Conservation (phyloP, 78 protist species). For the Dictyostelium brefeldianum region DNA sequence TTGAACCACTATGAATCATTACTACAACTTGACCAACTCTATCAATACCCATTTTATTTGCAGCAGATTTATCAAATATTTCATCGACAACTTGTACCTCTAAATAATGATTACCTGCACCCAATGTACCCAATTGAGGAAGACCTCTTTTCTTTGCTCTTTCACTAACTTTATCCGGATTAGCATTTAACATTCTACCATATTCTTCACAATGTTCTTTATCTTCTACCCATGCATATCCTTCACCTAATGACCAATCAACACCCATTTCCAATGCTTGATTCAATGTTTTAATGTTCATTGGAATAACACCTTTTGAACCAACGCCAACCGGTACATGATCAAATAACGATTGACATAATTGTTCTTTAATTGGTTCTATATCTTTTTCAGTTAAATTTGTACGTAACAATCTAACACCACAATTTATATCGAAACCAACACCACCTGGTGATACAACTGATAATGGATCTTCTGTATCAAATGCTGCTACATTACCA, state of each 20-base stretch:
- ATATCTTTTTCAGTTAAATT: slow-evolving; percentile 91
- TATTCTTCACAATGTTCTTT: slow-evolving; percentile 97
- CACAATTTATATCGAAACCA: slow-evolving; percentile 99
- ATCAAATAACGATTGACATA: slow-evolving; percentile 92
- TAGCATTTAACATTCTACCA: slow-evolving; percentile 96
- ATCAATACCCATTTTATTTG: slow-evolving; percentile 95
- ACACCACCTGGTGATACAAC: slow-evolving; percentile 97
- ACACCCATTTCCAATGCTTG: slow-evolving; percentile 92
- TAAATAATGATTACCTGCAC: slow-evolving; percentile 98
- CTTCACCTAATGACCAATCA: slow-evolving; percentile 96
- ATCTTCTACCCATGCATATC: slow-evolving; percentile 98
- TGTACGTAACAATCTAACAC: slow-evolving; percentile 97
- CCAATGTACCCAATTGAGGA: slow-evolving; percentile 96
- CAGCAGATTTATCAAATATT: slow-evolving; percentile 92
- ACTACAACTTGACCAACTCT: slow-evolving; percentile 87
- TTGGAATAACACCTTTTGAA: slow-evolving; percentile 93
- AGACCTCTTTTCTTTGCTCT: slow-evolving; percentile 97
- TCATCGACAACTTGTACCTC: slow-evolving; percentile 96
- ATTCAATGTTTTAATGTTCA: slow-evolving; percentile 65
- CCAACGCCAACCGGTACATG: slow-evolving; percentile 98
- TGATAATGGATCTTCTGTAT: slow-evolving; percentile 93
- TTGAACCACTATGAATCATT: slow-evolving; percentile 95
- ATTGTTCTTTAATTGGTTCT: slow-evolving; percentile 81
- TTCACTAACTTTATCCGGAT: slow-evolving; percentile 85
- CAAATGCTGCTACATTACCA: slow-evolving; percentile 98